A percentile compares a stretch with the other conserved stretches of the same genome.
phyloP scores from a whole-genome alignment of 1,284 basidiomycete species.

The Testicularia cyperi region DNA sequence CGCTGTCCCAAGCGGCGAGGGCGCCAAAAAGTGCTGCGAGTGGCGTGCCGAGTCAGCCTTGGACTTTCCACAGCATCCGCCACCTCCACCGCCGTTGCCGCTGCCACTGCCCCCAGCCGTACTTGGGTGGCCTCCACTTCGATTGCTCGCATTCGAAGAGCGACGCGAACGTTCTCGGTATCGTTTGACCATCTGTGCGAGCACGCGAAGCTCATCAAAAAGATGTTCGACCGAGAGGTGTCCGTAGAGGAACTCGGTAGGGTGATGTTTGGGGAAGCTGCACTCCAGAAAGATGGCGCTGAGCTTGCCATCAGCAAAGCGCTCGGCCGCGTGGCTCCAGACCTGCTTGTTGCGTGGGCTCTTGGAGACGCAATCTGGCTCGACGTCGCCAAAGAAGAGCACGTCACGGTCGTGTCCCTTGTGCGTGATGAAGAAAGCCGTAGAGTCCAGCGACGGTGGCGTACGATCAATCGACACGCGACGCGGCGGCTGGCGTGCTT shows the following conservation, averaged over 20 bases:
- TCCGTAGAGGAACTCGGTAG: slow-evolving; percentile 50
- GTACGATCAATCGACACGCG: slow-evolving; percentile 30
- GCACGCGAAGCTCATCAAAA: slow-evolving; percentile 45
- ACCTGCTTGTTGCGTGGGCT: slow-evolving; percentile 41
- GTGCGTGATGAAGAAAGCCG: slow-evolving; percentile 56
- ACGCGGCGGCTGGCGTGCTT: slow-evolving; percentile 16
- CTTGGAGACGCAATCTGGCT: slow-evolving; percentile 49
- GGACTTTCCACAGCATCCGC: too few species aligned
- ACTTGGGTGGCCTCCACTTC: slow-evolving; percentile 2
- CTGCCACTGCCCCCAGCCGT: background rate
- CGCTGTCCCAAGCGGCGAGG: slow-evolving; percentile 27
- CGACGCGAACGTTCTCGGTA: slow-evolving; percentile 16
- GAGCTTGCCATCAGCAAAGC: slow-evolving; percentile 43
- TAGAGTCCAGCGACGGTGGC: slow-evolving; percentile 47
- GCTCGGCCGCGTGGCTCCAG: slow-evolving; percentile 48
- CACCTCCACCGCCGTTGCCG: slow-evolving; percentile 11
- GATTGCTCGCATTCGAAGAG: slow-evolving; percentile 10
- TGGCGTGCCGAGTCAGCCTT: too few species aligned
- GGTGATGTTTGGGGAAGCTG: slow-evolving; percentile 47
- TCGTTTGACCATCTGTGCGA: slow-evolving; percentile 43
- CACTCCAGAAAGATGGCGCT: slow-evolving; percentile 54
- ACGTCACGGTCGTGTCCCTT: slow-evolving; percentile 46
- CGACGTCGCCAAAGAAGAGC: slow-evolving; percentile 58
- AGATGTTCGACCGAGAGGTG: slow-evolving; percentile 50
- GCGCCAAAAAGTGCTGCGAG: slow-evolving; percentile 13